phyloP scores from a whole-genome alignment of 2,329 filamentous ascomycete species.

The Neonectria magnoliae region DNA sequence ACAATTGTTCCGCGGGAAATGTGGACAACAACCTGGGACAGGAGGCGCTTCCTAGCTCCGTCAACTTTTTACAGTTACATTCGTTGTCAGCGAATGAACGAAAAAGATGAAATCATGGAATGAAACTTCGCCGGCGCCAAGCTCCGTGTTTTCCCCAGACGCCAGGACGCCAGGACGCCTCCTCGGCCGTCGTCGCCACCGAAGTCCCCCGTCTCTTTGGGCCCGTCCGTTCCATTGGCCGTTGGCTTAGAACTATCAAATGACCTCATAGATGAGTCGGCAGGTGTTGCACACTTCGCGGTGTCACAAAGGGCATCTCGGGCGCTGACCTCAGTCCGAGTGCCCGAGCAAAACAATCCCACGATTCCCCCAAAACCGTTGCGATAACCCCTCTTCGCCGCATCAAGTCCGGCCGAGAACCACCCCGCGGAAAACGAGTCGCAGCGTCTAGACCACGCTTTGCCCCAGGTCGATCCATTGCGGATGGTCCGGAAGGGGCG shows the following conservation, averaged over 20 bases:
- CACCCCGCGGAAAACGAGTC: slow-evolving; percentile 9
- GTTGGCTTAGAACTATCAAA: slow-evolving; percentile 20
- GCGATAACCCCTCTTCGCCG: not conserved
- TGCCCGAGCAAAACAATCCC: not conserved
- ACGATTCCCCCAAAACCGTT: not conserved
- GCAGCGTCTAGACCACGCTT: slow-evolving; percentile 2
- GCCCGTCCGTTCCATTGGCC: not conserved
- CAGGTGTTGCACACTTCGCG: not conserved
- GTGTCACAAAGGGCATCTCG: not conserved
- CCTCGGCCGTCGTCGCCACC: slow-evolving; percentile 28
- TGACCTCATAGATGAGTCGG: slow-evolving; percentile 37
- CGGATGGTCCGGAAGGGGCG: slow-evolving; percentile 38
- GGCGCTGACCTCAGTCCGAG: not conserved
- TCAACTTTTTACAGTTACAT: not conserved
- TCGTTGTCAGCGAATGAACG: not conserved
- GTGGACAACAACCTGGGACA: not conserved
- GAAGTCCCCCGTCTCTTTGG: slow-evolving; percentile 21
- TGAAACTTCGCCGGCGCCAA: slow-evolving; percentile 16
- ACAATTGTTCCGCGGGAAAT: not conserved
- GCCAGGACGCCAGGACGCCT: slow-evolving; percentile 15
- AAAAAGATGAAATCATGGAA: not conserved
- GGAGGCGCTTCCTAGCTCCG: too few species aligned
- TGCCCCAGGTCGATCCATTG: slow-evolving; percentile 35
- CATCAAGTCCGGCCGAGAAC: slow-evolving; percentile 6
- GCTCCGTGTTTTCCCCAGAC: slow-evolving; percentile 31